Evolutionary conservation across 140 eudicot genomes (phyloP), one percentile per base, ranked within the genome.

Genomic region (Senecio squalidus): DNA sequence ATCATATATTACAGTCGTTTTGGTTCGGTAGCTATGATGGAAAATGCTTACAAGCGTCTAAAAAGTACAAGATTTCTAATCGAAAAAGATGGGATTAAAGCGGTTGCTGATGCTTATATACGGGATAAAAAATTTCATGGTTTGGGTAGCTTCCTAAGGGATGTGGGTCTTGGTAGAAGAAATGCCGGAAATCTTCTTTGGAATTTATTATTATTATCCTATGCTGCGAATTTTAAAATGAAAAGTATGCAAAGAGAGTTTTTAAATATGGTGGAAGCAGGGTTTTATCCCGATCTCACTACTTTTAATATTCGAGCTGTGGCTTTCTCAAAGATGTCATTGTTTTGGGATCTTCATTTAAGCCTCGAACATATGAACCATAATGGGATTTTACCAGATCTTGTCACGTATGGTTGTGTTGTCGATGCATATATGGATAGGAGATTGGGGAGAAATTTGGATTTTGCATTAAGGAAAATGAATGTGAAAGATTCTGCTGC

Each of bases 241-340:
- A 91, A 86, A 70, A 87, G 88, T 76, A 78, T 91, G 78, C 98
- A 87, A 73, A 77, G 98, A 57, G 92, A 87, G 68, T 91, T 87
- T 33, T 55, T 82, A 68, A 80, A 64, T 18, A 91, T 91, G 96
- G 69, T 91, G 68, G 95, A 87, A 74, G 58, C 92, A 20, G 96
- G 98, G 53, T 91, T 86, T 18, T 10, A 34, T 33, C 96, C 96
- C 8, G 98, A 86, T 81, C 60, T 87, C 14, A 81, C 74, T 39
- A 87, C 96, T 23, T 91, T 91, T 57, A 87, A 91, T 67, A 84
- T 87, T 16, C 73, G 98, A 55, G 79, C 78, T 60, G 62, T 75
- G 55, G 98, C 98, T 30, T 91, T 91, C 52, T 91, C 96, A 7
- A 87, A 75, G 67, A 91, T 91, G 98, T 79, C 82, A 27, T 75